phyloP scores from a whole-genome alignment of 2,329 filamentous ascomycete genomes.

The Aureobasidium vineae region DNA sequence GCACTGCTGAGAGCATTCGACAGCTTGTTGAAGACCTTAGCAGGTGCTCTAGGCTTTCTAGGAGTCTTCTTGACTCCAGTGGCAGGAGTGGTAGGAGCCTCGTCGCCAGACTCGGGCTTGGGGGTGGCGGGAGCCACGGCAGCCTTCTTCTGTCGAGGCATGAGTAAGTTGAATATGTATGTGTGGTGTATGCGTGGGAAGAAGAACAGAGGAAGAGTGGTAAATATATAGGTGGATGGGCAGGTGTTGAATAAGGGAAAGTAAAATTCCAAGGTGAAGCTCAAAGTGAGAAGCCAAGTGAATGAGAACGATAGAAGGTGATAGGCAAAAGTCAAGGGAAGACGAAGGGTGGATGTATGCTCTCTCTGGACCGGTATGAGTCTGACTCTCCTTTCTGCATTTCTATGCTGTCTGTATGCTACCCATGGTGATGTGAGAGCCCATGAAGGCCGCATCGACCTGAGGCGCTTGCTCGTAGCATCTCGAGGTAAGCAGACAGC shows the following conservation, averaged over 20 bases:
- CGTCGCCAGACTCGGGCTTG: constrained; percentile 19
- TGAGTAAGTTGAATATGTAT: not conserved
- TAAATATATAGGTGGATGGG: not conserved
- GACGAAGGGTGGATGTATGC: too few species aligned
- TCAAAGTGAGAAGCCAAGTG: not conserved
- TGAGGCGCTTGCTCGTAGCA: too few species aligned
- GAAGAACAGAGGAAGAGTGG: not conserved
- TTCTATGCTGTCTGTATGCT: not conserved
- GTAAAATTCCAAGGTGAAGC: not conserved
- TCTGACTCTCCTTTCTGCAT: not conserved
- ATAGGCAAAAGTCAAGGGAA: too few species aligned
- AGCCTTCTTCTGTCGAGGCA: constrained; percentile 19
- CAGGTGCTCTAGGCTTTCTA: constrained; percentile 26
- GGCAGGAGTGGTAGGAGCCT: constrained; percentile 1
- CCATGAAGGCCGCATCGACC: too few species aligned
- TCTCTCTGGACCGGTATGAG: not conserved
- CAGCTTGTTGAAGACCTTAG: constrained; percentile 26
- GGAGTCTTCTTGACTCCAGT: constrained; percentile 28
- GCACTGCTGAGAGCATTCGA: constrained; percentile 25
- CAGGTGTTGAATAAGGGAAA: too few species aligned
- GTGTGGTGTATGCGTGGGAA: too few species aligned
- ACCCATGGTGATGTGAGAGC: too few species aligned
- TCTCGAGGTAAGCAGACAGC: too few species aligned
- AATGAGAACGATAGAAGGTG: not conserved
- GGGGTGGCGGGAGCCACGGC: constrained; percentile 26